A percentile compares a stretch with the other conserved stretches of the same genome.
phyloP scores from a whole-genome alignment of 2,329 filamentous ascomycete genomes.

The Pseudogymnoascus sp. region DNA sequence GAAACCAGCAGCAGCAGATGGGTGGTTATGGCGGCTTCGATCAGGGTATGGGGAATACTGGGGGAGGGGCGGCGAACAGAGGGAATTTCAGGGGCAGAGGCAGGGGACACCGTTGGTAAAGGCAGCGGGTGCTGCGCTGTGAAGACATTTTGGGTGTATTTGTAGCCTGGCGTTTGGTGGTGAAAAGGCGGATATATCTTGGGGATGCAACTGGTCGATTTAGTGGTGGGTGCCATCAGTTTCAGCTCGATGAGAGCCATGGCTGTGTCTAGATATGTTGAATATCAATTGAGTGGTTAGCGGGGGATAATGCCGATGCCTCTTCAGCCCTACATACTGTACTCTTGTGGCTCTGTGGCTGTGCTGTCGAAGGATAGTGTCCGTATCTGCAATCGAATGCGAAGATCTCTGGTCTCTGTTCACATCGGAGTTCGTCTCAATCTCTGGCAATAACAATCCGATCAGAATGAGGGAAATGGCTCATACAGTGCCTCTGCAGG shows the following conservation, averaged over 20 bases:
- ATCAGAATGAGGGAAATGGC: neutral
- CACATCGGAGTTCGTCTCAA: neutral
- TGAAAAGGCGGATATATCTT: neutral
- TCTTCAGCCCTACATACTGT: neutral
- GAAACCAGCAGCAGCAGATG: constrained; percentile 24
- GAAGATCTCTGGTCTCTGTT: neutral
- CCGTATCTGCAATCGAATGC: neutral
- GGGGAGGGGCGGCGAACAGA: constrained; percentile 18
- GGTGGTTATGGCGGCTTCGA: constrained; percentile 24
- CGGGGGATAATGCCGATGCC: neutral
- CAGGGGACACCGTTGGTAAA: constrained; percentile 17
- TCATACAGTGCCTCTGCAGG: neutral
- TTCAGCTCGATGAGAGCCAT: neutral
- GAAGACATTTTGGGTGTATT: neutral
- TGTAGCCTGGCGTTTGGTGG: constrained; percentile 4
- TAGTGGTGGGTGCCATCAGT: neutral
- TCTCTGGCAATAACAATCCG: neutral
- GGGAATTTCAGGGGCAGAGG: constrained; percentile 26
- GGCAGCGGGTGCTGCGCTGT: neutral
- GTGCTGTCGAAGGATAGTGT: neutral
- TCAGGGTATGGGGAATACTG: constrained; percentile 23
- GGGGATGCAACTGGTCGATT: neutral
- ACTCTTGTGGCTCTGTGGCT: neutral
- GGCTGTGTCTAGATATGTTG: neutral
- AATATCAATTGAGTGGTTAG: neutral